These are phyloP conservation scores for Ustilago xerochloae DNA, from an alignment of 1,284 basidiomycete genomes.

Conservation along the genomic window DNA sequence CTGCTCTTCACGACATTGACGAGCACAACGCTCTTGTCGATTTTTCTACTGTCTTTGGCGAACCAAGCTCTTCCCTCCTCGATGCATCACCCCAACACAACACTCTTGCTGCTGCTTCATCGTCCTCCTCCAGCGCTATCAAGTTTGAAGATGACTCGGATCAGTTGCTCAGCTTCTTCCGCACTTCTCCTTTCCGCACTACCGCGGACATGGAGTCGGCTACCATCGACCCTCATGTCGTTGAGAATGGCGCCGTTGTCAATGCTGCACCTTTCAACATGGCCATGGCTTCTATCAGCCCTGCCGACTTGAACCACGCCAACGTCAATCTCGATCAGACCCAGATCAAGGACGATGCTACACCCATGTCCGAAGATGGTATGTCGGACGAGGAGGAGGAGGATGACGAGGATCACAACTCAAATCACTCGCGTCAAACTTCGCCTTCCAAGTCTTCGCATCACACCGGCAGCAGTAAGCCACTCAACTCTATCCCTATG, in stretches of 20 bases:
- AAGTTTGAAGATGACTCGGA: slow-evolving; percentile 36
- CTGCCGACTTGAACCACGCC: slow-evolving; percentile 2
- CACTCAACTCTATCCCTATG: slow-evolving; percentile 40
- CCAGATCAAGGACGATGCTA: slow-evolving; percentile 10
- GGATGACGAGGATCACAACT: slow-evolving; percentile 19
- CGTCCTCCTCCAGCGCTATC: slow-evolving; percentile 6
- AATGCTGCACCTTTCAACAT: slow-evolving; percentile 13
- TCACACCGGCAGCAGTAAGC: slow-evolving; percentile 37
- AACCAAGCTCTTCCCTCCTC: slow-evolving; percentile 21
- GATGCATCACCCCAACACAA: not conserved
- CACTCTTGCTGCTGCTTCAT: not conserved
- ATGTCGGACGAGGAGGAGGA: slow-evolving; percentile 45
- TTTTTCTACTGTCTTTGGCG: slow-evolving; percentile 34
- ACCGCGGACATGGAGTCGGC: slow-evolving; percentile 31
- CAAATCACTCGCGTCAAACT: slow-evolving; percentile 14
- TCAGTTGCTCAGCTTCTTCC: slow-evolving; percentile 38
- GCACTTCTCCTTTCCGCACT: slow-evolving; percentile 42
- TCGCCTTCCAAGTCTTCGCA: slow-evolving; percentile 16
- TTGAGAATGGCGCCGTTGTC: slow-evolving; percentile 17
- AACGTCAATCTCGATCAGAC: not conserved
- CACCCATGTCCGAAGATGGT: slow-evolving; percentile 50
- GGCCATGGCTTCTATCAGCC: slow-evolving; percentile 23
- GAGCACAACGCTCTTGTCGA: slow-evolving; percentile 28
- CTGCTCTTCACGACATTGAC: slow-evolving; percentile 26
- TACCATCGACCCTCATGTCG: slow-evolving; percentile 49